phyloP scores from a whole-genome alignment of 1,139 yeast species.

The Taphrina betulina region DNA sequence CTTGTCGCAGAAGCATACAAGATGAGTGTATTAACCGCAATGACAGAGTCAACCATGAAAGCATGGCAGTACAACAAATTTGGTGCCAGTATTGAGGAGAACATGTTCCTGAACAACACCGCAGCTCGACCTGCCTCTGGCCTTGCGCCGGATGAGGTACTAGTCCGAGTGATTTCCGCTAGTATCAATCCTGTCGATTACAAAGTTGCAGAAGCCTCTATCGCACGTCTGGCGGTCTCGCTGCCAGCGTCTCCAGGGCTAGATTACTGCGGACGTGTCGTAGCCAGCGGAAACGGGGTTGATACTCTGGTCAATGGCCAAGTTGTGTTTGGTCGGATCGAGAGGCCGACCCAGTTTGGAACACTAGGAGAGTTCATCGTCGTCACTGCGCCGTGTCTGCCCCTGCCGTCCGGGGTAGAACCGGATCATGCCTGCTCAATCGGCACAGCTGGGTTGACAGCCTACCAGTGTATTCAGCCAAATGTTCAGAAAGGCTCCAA shows the following conservation, averaged over 20 bases:
- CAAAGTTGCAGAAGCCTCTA: conserved; percentile 24
- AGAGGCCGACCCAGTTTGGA: conserved; percentile 19
- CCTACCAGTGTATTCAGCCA: conserved; percentile 27
- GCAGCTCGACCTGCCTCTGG: conserved; percentile 1
- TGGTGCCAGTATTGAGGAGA: conserved; percentile 12
- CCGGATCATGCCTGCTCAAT: conserved; percentile 30
- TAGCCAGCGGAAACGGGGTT: conserved; percentile 22
- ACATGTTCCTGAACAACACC: conserved; percentile 8
- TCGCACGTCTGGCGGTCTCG: conserved; percentile 1
- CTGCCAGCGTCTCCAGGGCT: conserved; percentile 27
- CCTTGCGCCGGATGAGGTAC: conserved; percentile 27
- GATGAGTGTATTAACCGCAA: no score
- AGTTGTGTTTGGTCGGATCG: conserved; percentile 20
- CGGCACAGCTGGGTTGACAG: conserved; percentile 34
- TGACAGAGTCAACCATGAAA: no score
- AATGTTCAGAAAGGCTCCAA: conserved; percentile 19
- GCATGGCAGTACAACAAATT: conserved; percentile 21
- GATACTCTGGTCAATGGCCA: conserved; percentile 19
- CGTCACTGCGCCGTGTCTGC: background rate
- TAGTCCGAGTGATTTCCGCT: conserved; percentile 27
- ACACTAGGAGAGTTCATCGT: conserved; percentile 21
- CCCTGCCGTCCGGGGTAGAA: conserved; percentile 13
- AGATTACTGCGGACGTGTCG: conserved; percentile 29
- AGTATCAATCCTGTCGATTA: conserved; percentile 33
- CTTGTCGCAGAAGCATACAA: no score